Percentiles rank a stretch among this genome's conserved stretches.
These are phyloP conservation scores for Cyclospora cayetanensis DNA, from an alignment of 169 alveolate species.

Conservation along the genomic window DNA sequence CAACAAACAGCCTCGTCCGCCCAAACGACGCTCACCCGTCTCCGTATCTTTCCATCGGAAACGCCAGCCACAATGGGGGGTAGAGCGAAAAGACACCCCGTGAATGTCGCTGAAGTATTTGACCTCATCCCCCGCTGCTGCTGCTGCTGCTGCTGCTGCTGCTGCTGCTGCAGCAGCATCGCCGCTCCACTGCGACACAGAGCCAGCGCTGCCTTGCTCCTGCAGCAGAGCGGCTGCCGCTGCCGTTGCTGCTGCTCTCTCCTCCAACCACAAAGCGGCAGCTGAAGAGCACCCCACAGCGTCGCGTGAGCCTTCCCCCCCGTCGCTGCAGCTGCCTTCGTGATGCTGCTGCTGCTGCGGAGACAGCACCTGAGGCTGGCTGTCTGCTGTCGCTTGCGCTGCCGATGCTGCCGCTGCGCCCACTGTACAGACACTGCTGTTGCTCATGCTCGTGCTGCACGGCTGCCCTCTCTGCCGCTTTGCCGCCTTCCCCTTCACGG, in stretches of 20 bases:
- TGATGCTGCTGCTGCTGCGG: background rate
- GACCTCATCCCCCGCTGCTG: background rate
- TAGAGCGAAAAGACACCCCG: conserved; percentile 14
- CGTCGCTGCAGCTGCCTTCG: background rate
- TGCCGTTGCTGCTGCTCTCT: conserved; percentile 40
- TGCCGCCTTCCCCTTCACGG: background rate
- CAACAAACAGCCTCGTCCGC: background rate
- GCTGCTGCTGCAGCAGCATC: background rate
- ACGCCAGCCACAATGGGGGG: conserved; percentile 42
- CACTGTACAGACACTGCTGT: too few relatives aligned
- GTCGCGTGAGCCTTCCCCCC: background rate
- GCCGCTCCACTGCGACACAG: too few relatives aligned
- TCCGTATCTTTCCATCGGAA: conserved; percentile 53
- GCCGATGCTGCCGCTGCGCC: background rate
- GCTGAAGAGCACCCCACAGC: background rate
- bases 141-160: conserved; percentile 41
- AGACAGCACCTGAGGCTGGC: background rate
- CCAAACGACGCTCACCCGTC: conserved; percentile 13
- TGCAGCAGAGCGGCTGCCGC: conserved; percentile 15
- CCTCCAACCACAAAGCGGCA: background rate
- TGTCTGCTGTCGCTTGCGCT: background rate
- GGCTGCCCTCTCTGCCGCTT: conserved; percentile 10
- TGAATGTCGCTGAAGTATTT: background rate
- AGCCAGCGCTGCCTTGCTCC: too few relatives aligned
- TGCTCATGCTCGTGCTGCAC: background rate